These are phyloP conservation scores for Rhododendron williamsianum DNA, from an alignment of 148 eudicot genomes.

Conservation along the genomic window DNA sequence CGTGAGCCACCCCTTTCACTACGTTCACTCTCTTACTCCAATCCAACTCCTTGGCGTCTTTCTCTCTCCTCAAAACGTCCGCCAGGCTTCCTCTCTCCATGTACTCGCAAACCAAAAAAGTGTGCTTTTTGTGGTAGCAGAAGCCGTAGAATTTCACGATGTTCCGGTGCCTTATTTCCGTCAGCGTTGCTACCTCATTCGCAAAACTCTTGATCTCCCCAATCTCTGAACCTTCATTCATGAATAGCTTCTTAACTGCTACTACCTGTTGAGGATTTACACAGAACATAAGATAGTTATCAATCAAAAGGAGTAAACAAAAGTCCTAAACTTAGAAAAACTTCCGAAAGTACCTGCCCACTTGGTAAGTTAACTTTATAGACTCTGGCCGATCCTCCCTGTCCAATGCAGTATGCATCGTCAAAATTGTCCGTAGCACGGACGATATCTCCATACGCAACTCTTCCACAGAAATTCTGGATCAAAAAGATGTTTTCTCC, in stretches of 20 bases:
- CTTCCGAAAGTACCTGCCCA: slow-evolving; percentile 8
- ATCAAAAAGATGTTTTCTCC: neutral
- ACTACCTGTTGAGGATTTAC: slow-evolving; percentile 6
- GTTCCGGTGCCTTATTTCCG: slow-evolving; percentile 8
- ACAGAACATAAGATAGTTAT: neutral
- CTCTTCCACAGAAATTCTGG: slow-evolving; percentile 15
- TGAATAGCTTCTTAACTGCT: slow-evolving; percentile 20
- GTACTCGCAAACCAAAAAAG: slow-evolving; percentile 6
- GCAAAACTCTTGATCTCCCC: neutral
- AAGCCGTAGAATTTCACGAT: slow-evolving; percentile 10
- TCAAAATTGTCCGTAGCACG: slow-evolving; percentile 24
- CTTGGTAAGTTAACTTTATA: slow-evolving; percentile 24
- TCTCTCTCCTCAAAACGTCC: neutral
- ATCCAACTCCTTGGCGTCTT: slow-evolving; percentile 6
- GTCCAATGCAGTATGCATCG: slow-evolving; percentile 11
- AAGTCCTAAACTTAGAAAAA: neutral
- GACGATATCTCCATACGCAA: slow-evolving; percentile 20
- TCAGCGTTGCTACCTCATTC: slow-evolving; percentile 12
- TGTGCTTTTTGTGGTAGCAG: neutral
- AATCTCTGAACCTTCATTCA: neutral
- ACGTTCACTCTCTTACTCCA: slow-evolving; percentile 8
- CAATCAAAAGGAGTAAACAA: neutral
- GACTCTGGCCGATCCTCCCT: slow-evolving; percentile 22
- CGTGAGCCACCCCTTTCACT: neutral
- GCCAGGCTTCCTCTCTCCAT: slow-evolving; percentile 12